Percentiles rank a stretch among this genome's conserved stretches.
phyloP scores from a whole-genome alignment of 495 filamentous ascomycete species.

The Neurospora sublineolata region DNA sequence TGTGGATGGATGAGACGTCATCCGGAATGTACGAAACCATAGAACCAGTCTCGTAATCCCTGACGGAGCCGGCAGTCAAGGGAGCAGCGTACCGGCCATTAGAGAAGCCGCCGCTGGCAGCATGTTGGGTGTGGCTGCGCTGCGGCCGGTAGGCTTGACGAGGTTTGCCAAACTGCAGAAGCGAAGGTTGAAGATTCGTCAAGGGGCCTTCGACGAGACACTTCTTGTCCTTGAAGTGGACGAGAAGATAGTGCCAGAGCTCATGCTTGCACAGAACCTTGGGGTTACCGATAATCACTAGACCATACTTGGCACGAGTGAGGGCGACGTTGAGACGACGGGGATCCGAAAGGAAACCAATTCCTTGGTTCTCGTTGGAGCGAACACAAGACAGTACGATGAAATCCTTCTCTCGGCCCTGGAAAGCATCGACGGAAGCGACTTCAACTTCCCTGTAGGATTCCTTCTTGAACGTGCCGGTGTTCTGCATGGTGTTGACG shows the following conservation, averaged over 20 bases:
- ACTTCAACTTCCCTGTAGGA: slow-evolving; percentile 98
- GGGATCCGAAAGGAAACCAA: slow-evolving; percentile 96
- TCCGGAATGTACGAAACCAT: slow-evolving; percentile 91
- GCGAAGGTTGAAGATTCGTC: slow-evolving; percentile 84
- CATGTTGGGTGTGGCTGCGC: slow-evolving; percentile 50
- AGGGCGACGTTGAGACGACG: slow-evolving; percentile 98
- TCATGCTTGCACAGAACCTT: slow-evolving; percentile 98
- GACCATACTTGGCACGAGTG: slow-evolving; percentile 89
- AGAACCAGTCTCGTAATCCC: slow-evolving; percentile 79
- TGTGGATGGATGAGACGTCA: slow-evolving; percentile 92
- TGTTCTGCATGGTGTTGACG: slow-evolving; percentile 97
- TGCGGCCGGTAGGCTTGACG: slow-evolving; percentile 87
- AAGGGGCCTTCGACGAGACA: slow-evolving; percentile 96
- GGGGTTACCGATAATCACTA: slow-evolving; percentile 94
- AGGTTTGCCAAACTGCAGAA: slow-evolving; percentile 89
- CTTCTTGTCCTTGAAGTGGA: slow-evolving; percentile 96
- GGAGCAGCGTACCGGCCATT: slow-evolving; percentile 30
- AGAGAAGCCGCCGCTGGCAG: slow-evolving; percentile 59
- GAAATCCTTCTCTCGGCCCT: slow-evolving; percentile 98
- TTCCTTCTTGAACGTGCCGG: slow-evolving; percentile 94
- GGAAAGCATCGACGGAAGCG: slow-evolving; percentile 96
- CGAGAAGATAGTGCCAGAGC: slow-evolving; percentile 89
- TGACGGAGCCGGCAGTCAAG: slow-evolving; percentile 37
- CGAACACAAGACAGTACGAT: slow-evolving; percentile 97
- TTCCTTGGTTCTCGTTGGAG: slow-evolving; percentile 97